These are phyloP conservation scores for Pichia heedii DNA, from an alignment of 805 yeast species.

Conservation along the genomic window DNA sequence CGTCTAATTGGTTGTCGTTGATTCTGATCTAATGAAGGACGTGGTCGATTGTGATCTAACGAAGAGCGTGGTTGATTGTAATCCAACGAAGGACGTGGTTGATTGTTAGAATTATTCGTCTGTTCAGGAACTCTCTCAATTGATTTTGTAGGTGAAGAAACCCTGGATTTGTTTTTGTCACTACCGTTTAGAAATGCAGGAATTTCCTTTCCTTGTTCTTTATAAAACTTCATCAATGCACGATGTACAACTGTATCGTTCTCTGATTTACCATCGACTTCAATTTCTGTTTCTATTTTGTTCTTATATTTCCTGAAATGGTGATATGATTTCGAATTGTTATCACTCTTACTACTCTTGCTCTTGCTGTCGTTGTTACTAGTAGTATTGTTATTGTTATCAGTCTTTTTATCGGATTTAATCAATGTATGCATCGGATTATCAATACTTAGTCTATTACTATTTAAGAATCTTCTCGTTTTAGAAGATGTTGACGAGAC, in stretches of 20 bases:
- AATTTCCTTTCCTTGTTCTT: conserved; percentile 11
- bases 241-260: conserved; percentile 27
- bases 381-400: too few species aligned
- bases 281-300: conserved; percentile 8
- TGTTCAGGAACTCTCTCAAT: too few species aligned
- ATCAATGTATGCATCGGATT: too few species aligned
- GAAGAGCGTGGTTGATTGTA: too few species aligned
- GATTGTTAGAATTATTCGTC: too few species aligned
- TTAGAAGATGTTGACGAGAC: conserved; percentile 1
- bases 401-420: too few species aligned
- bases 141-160: too few species aligned
- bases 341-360: neutral
- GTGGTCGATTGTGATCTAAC: too few species aligned
- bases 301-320: neutral
- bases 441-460: neutral
- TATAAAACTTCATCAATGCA: conserved; percentile 23
- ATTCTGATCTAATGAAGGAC: neutral
- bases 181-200: conserved; percentile 20
- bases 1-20: neutral
- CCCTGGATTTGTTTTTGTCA: too few species aligned
- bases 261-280: conserved; percentile 28
- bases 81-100: too few species aligned
- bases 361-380: too few species aligned
- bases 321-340: neutral
- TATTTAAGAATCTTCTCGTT: conserved; percentile 2